These are phyloP conservation scores for Diaporthe vaccinii DNA, from an alignment of 2,329 filamentous ascomycete species.

Conservation along the genomic window DNA sequence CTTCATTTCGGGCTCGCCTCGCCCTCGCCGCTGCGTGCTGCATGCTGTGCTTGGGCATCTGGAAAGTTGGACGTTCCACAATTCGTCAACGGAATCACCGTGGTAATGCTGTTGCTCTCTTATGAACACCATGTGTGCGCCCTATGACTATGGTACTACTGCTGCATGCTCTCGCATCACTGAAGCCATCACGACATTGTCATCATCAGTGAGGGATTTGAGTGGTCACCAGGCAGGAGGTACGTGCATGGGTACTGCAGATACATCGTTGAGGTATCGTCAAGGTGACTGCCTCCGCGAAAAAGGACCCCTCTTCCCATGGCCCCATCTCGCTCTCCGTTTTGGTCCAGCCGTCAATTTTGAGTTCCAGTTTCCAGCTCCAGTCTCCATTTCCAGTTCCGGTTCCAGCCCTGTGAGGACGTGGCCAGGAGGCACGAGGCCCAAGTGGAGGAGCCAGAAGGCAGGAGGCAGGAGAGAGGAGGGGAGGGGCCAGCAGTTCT, in stretches of 20 bases:
- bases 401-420: slow-evolving; percentile 30
- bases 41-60: not conserved
- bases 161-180: not conserved
- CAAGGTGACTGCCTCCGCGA: slow-evolving; percentile 37
- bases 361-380: not conserved
- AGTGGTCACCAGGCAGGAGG: not conserved
- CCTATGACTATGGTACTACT: not conserved
- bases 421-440: not conserved
- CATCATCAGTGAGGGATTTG: slow-evolving; percentile 28
- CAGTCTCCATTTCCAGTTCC: not conserved
- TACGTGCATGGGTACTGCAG: not conserved
- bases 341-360: slow-evolving; percentile 1
- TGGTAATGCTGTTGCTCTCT: not conserved
- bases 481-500: slow-evolving; percentile 9
- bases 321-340: slow-evolving; percentile 8
- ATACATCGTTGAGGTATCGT: slow-evolving; percentile 7
- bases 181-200: slow-evolving; percentile 29
- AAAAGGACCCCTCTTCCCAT: not conserved
- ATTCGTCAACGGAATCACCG: slow-evolving; percentile 7
- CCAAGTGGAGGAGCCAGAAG: not conserved
- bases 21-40: slow-evolving; percentile 3
- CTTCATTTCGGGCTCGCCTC: slow-evolving; percentile 32
- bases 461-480: slow-evolving; percentile 14
- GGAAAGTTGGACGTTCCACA: slow-evolving; percentile 11
- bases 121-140: not conserved